phyloP scores from a whole-genome alignment of 2,329 filamentous ascomycete species.

The Xylariaceae sp. region DNA sequence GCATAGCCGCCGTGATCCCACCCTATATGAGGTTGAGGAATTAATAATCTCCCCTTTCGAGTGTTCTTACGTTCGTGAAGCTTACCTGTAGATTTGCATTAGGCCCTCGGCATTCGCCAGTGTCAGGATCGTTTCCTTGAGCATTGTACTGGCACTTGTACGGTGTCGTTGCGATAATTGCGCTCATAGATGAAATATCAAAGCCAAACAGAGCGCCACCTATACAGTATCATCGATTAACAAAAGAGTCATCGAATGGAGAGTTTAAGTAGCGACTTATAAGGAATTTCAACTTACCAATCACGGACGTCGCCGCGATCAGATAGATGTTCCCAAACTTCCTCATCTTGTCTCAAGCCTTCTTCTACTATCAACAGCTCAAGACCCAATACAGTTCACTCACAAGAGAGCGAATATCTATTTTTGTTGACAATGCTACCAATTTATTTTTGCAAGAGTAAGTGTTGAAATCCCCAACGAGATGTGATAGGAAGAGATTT shows the following conservation, averaged over 20 bases:
- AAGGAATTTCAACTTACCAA: conserved; percentile 30
- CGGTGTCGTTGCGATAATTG: conserved; percentile 39
- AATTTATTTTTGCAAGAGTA: too few relatives aligned
- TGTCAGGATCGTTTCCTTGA: conserved; percentile 25
- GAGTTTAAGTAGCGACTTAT: background rate
- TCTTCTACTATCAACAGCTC: too few relatives aligned
- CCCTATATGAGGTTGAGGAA: too few relatives aligned
- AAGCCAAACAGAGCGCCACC: conserved; percentile 42
- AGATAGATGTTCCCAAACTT: conserved; percentile 39
- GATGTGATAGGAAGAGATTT: too few relatives aligned
- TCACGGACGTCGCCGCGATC: conserved; percentile 41
- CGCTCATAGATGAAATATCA: conserved; percentile 44
- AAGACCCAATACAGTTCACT: too few relatives aligned
- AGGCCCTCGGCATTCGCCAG: conserved; percentile 47
- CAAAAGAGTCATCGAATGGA: background rate
- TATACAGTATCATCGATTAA: conserved; percentile 16
- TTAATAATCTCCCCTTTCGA: too few relatives aligned
- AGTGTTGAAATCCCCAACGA: too few relatives aligned
- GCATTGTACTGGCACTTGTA: conserved; percentile 43
- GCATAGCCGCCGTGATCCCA: conserved; percentile 67
- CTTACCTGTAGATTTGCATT: conserved; percentile 44
- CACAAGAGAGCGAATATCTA: too few relatives aligned
- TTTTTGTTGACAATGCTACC: too few relatives aligned
- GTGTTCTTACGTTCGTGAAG: too few relatives aligned
- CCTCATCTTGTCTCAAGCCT: conserved; percentile 27